phyloP scores from a whole-genome alignment of 805 yeast species.

The Saccharomycopsis amapae region DNA sequence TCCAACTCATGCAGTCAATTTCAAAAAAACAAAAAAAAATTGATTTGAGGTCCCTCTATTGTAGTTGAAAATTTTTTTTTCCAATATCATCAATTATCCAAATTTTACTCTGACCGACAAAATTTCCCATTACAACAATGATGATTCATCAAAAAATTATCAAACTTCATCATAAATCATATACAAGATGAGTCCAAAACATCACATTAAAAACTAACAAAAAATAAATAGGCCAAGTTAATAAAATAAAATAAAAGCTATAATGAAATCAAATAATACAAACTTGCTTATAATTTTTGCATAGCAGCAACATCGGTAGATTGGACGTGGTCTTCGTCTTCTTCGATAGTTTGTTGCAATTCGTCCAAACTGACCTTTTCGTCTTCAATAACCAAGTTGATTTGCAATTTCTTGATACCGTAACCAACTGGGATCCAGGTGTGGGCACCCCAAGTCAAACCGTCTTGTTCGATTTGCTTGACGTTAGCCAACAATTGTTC shows the following conservation, averaged over 20 bases:
- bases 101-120: too few species aligned
- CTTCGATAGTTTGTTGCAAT: slow-evolving; percentile 67
- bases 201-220: not conserved
- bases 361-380: slow-evolving; percentile 90
- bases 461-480: slow-evolving; percentile 75
- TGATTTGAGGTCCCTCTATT: too few species aligned
- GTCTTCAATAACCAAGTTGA: slow-evolving; percentile 97
- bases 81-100: too few species aligned
- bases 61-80: too few species aligned
- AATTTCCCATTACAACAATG: too few species aligned
- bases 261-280: not conserved
- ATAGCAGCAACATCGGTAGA: slow-evolving; percentile 98
- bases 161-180: not conserved
- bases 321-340: slow-evolving; percentile 98
- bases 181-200: not conserved
- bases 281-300: slow-evolving; percentile 72
- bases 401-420: slow-evolving; percentile 99
- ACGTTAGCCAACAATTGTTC: slow-evolving; percentile 83
- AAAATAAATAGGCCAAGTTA: not conserved
- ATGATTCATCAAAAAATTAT: not conserved
- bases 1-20: too few species aligned
- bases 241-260: not conserved
- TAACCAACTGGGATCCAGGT: slow-evolving; percentile 95
- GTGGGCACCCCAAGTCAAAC: slow-evolving; percentile 97
- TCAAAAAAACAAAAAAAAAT: too few species aligned